These are phyloP conservation scores for Thalassiosira profunda DNA, from an alignment of 108 stramenopile genomes.

Conservation along the genomic window DNA sequence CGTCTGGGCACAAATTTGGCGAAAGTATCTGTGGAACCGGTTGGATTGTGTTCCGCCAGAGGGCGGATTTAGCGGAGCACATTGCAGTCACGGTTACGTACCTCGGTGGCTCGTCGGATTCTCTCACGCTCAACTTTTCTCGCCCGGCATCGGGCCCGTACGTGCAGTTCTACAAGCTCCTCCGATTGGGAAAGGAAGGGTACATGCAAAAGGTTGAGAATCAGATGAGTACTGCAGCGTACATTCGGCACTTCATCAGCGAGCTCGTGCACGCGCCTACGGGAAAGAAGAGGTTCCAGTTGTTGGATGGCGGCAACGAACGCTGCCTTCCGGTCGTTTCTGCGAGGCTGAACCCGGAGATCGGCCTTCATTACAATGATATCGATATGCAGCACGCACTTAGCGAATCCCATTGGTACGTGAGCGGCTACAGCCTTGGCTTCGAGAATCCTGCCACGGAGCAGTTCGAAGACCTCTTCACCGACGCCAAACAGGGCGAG, in stretches of 20 bases:
- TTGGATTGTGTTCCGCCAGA: slow-evolving; percentile 62
- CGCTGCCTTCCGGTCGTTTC: slow-evolving; percentile 48
- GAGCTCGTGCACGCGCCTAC: slow-evolving; percentile 28
- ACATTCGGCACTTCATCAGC: slow-evolving; percentile 23
- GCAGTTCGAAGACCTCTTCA: slow-evolving; percentile 37
- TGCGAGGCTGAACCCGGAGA: slow-evolving; percentile 38
- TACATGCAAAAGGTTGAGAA: slow-evolving; percentile 48
- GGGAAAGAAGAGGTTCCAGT: slow-evolving; percentile 39
- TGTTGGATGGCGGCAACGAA: slow-evolving; percentile 39
- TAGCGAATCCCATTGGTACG: slow-evolving; percentile 50
- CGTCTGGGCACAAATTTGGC: slow-evolving; percentile 68
- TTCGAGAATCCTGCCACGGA: slow-evolving; percentile 42
- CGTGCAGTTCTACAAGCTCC: slow-evolving; percentile 42
- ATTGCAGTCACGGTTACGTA: slow-evolving; percentile 54
- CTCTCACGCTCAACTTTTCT: slow-evolving; percentile 58
- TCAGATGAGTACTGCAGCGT: slow-evolving; percentile 27
- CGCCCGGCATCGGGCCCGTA: slow-evolving; percentile 50
- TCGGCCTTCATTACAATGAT: slow-evolving; percentile 41
- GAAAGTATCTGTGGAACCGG: slow-evolving; percentile 61
- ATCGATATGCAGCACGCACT: slow-evolving; percentile 40
- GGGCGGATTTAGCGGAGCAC: slow-evolving; percentile 50
- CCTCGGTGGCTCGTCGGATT: slow-evolving; percentile 53
- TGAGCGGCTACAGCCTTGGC: slow-evolving; percentile 35
- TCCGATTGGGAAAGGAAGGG: slow-evolving; percentile 40
- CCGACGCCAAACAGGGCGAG: slow-evolving; percentile 19